phyloP scores from a whole-genome alignment of 768 basidiomycete genomes.

The Lactarius sp. region DNA sequence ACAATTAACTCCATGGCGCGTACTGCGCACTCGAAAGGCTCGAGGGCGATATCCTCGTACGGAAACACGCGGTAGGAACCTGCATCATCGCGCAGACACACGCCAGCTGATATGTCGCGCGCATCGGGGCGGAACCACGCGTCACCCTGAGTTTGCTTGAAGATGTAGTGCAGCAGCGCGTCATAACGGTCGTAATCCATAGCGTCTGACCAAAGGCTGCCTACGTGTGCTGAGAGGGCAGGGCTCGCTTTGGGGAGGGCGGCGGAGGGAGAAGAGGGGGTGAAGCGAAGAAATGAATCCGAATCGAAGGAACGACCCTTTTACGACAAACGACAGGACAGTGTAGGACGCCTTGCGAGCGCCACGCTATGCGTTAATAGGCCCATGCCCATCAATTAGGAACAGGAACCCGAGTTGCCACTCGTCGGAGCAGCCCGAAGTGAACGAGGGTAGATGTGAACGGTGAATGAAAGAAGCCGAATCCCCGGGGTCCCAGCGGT shows the following conservation, averaged over 20 bases:
- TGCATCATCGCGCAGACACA: slow-evolving; percentile 45
- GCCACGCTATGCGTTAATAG: not conserved
- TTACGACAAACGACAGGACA: slow-evolving; percentile 6
- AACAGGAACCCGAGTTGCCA: not conserved
- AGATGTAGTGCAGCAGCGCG: slow-evolving; percentile 41
- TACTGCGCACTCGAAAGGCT: slow-evolving; percentile 52
- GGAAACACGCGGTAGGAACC: slow-evolving; percentile 52
- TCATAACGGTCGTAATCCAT: slow-evolving; percentile 43
- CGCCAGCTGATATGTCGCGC: slow-evolving; percentile 43
- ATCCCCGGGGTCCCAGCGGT: slow-evolving; percentile 4
- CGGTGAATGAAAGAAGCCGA: not conserved
- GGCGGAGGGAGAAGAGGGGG: not conserved
- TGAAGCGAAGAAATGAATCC: not conserved
- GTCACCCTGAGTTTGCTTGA: slow-evolving; percentile 46
- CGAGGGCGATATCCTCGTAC: slow-evolving; percentile 47
- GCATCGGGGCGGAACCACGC: slow-evolving; percentile 53
- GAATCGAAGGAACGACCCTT: slow-evolving; percentile 8
- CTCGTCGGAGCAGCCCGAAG: not conserved
- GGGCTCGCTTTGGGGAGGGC: not conserved
- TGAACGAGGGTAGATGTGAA: not conserved
- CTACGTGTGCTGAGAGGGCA: not conserved
- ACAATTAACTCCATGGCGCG: slow-evolving; percentile 50
- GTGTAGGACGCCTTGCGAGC: not conserved
- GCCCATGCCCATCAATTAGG: not conserved
- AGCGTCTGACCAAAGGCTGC: slow-evolving; percentile 7